Percentiles rank a stretch among this genome's conserved stretches.
Conservation (phyloP, 176 grass and related monocot species). For the Aegilops speltoides region DNA sequence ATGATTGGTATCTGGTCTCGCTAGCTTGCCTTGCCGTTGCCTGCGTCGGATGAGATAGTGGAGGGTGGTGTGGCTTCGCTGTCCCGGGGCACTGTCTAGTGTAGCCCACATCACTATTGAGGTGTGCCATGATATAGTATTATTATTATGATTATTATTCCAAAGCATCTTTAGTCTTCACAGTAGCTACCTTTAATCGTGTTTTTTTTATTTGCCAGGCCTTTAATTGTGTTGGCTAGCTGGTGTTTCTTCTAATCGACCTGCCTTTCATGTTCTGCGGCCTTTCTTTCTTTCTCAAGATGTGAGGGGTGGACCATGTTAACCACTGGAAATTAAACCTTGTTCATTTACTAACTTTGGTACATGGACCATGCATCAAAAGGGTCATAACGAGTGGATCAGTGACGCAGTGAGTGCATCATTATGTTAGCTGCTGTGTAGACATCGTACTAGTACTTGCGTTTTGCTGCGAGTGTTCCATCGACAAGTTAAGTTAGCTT, state of each 20-base stretch:
- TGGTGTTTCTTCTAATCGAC: background rate
- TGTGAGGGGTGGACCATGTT: background rate
- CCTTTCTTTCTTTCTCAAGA: constrained; percentile 34
- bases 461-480: background rate
- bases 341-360: constrained; percentile 4
- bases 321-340: background rate
- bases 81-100: constrained; percentile 6
- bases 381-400: constrained; percentile 6
- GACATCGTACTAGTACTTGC: constrained; percentile 4
- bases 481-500: constrained; percentile 18
- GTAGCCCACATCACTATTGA: constrained; percentile 9
- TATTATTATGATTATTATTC: constrained; percentile 8
- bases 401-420: background rate
- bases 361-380: constrained; percentile 4
- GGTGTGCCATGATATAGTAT: background rate
- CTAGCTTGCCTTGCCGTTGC: background rate
- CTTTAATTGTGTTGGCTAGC: background rate
- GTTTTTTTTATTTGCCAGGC: background rate
- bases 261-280: background rate
- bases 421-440: constrained; percentile 19
- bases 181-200: constrained; percentile 14
- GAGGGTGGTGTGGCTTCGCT: constrained; percentile 30
- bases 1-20: constrained; percentile 21
- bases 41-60: background rate
- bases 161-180: constrained; percentile 35